Base-by-base conservation (phyloP, 257 asterid genomes). In the Cinchona pubescens region DNA sequence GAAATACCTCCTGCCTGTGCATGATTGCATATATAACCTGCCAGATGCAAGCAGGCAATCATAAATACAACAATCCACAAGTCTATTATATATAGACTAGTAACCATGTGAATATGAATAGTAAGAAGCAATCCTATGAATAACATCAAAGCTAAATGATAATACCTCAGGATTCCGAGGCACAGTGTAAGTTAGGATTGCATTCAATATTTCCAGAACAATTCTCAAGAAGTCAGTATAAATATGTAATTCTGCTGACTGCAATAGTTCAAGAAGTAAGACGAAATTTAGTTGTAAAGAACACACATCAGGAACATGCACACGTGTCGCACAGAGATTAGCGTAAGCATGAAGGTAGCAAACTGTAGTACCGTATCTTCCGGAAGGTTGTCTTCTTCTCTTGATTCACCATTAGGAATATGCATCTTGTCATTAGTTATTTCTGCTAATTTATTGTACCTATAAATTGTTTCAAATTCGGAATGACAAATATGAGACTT, bases 371-470 rank as follows among this genome's bases (percentile, higher is more conserved):
- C 99, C 82, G 82, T 82, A 79, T 92, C 97, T 43, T 91, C 94
- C 32, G 90, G 89, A 82, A 90, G 86, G 83, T 73, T 80, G 82
- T 90, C 96, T 83, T 78, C 97, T 78, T 84, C 84, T 72, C 81
- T 85, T 69, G 83, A 83, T 84, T 85, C 96, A 76, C 85, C 87
- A 78, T 85, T 85, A 75, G 82, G 82, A 65, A 77, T 35, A 67
- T 83, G 85, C 93, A 87, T 91, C 89, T 88, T 90, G 78, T 87
- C 86, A 67, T 95, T 95, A 83, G 85, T 86, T 80, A 90, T 81
- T 80, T 92, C 98, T 69, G 99, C 97, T 85, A 95, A 88, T 86
- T 89, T 95, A 75, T 91, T 95, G 88, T 92, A 95, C 93, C 99
- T 95, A 74, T 43, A 77, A 74, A 68, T 29, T 4, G n/a, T 64